Conservation (phyloP, 352 stramenopile genomes). For the Aphanomyces euteiches region DNA sequence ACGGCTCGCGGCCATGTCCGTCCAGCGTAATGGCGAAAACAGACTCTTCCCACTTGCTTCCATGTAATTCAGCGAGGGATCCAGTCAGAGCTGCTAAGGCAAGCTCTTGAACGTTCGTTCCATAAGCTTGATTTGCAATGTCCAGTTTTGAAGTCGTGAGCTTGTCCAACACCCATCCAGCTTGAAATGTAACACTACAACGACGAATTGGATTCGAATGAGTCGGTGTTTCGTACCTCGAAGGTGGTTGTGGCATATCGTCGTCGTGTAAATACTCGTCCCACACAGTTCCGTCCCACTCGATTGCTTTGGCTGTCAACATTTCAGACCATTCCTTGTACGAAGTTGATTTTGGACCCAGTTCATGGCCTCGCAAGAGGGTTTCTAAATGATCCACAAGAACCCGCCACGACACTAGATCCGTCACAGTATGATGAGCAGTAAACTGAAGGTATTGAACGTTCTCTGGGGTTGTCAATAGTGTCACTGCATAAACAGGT, state of each 20-base stretch:
- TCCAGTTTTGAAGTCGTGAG: not conserved
- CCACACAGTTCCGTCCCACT: not conserved
- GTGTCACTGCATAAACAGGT: not conserved
- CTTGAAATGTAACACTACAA: not conserved
- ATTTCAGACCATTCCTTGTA: conserved; percentile 6
- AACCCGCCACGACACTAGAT: conserved; percentile 5
- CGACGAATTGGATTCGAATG: not conserved
- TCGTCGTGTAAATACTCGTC: not conserved
- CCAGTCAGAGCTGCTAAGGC: not conserved
- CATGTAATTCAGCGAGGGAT: not conserved
- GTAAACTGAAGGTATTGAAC: conserved; percentile 6
- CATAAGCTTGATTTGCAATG: not conserved
- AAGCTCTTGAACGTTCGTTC: conserved; percentile 5
- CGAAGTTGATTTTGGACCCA: conserved; percentile 1
- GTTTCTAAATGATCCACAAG: not conserved
- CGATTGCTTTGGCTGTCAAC: not conserved
- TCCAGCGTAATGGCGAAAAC: not conserved
- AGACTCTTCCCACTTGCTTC: not conserved
- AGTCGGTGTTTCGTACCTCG: not conserved
- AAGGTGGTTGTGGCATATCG: not conserved
- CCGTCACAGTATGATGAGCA: not conserved
- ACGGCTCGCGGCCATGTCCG: not conserved
- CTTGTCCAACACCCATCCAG: not conserved
- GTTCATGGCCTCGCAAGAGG: not conserved
- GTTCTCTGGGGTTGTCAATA: not conserved